Conservation (phyloP, 441 rosid species). For the Bocquillonia castaneifolia region DNA sequence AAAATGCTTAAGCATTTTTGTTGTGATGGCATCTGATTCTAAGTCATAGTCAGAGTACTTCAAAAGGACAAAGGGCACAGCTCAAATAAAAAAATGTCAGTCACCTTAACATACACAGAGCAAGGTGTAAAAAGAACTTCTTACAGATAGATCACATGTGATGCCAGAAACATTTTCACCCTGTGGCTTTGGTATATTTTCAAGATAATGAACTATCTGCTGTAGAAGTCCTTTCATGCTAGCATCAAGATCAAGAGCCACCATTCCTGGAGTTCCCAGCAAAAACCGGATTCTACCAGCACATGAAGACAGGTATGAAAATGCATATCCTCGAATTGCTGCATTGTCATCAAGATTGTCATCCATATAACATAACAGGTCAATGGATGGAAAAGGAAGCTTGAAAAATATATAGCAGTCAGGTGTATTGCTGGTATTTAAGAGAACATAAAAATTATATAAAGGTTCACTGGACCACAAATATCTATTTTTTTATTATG, state of each 20-base stretch:
- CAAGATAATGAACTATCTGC: slow-evolving; percentile 80
- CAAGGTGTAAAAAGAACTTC: slow-evolving; percentile 33
- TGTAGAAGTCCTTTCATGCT: slow-evolving; percentile 86
- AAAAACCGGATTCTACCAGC: slow-evolving; percentile 95
- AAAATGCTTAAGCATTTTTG: neutral
- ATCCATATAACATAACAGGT: slow-evolving; percentile 11
- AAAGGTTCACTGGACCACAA: neutral
- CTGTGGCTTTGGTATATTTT: slow-evolving; percentile 84
- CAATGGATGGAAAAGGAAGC: slow-evolving; percentile 15
- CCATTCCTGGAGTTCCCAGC: slow-evolving; percentile 95
- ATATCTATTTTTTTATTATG: neutral
- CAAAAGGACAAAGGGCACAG: neutral
- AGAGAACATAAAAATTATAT: neutral
- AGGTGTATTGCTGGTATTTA: neutral
- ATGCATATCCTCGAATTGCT: slow-evolving; percentile 98
- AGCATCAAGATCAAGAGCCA: slow-evolving; percentile 95
- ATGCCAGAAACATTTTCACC: slow-evolving; percentile 87
- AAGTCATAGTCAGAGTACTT: neutral
- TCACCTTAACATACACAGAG: slow-evolving; percentile 12
- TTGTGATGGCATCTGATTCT: neutral
- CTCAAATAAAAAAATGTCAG: neutral
- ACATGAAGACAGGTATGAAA: slow-evolving; percentile 97
- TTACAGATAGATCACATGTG: slow-evolving; percentile 93
- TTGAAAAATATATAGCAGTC: slow-evolving; percentile 12
- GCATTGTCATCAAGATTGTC: slow-evolving; percentile 36